These are phyloP conservation scores for Vanilla planifolia DNA, from an alignment of 106 monocot species.

Conservation along the genomic window DNA sequence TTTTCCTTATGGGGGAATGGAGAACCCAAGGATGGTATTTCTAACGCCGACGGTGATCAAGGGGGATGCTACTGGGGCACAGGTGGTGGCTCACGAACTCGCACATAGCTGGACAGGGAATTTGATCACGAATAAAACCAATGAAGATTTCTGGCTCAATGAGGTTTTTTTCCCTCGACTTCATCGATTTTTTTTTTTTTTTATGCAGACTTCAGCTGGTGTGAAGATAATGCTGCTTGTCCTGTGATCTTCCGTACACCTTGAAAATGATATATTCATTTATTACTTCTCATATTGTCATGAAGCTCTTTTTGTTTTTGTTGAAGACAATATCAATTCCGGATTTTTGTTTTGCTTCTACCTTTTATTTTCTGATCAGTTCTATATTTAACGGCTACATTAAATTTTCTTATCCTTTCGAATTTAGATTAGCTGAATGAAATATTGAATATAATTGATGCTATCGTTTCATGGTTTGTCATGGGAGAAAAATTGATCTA, in stretches of 20 bases:
- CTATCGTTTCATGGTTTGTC: background rate
- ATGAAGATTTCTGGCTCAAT: conserved; percentile 98
- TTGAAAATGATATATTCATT: too few relatives aligned
- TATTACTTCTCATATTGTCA: too few relatives aligned
- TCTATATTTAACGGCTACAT: too few relatives aligned
- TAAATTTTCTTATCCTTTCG: too few relatives aligned
- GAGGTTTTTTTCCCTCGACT: conserved; percentile 36
- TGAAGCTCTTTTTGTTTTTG: too few relatives aligned
- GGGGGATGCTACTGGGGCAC: conserved; percentile 83
- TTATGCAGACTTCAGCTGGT: background rate
- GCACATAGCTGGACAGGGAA: conserved; percentile 99
- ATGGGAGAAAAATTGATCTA: background rate
- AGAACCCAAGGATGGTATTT: conserved; percentile 94
- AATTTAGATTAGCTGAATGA: background rate
- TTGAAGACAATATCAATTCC: too few relatives aligned
- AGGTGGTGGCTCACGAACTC: conserved; percentile 95
- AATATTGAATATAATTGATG: background rate
- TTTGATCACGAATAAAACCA: conserved; percentile 93
- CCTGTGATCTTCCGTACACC: too few relatives aligned
- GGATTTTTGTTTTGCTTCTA: too few relatives aligned
- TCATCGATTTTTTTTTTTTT: background rate
- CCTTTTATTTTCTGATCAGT: too few relatives aligned
- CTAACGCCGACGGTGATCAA: conserved; percentile 86
- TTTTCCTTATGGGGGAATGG: conserved; percentile 97
- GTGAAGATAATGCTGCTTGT: too few relatives aligned